Conservation (phyloP, 169 alveolate genomes). For the Hepatocystis sp. region DNA sequence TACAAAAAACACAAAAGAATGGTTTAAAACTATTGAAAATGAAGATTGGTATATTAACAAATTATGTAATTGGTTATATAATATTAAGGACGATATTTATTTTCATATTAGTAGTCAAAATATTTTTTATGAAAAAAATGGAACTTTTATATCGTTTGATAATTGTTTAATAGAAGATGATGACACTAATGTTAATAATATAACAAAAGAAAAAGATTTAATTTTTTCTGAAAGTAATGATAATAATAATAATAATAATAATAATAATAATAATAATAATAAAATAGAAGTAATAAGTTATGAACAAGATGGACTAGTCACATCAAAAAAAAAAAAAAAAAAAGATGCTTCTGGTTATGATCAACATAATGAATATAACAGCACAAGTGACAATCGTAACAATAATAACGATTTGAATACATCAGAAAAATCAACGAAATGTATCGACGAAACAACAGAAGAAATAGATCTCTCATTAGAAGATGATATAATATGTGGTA, state of each 20-base stretch:
- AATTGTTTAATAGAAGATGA: conserved; percentile 12
- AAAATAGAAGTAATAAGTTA: too few species aligned
- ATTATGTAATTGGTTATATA: conserved; percentile 82
- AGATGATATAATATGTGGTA: conserved; percentile 82
- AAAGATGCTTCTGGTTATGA: too few species aligned
- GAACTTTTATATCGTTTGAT: conserved; percentile 13
- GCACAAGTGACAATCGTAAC: neutral
- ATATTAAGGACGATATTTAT: conserved; percentile 78
- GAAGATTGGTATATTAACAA: conserved; percentile 82
- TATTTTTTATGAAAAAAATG: conserved; percentile 26
- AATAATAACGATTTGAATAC: neutral
- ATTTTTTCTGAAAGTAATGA: neutral
- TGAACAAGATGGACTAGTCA: too few species aligned
- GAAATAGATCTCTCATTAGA: conserved; percentile 81
- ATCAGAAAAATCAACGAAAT: neutral
- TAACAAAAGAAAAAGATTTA: neutral
- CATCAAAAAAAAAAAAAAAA: too few species aligned
- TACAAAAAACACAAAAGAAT: conserved; percentile 23
- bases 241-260: neutral
- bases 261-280: neutral
- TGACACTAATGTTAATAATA: neutral
- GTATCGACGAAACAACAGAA: conserved; percentile 57
- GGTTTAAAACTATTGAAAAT: conserved; percentile 59
- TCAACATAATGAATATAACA: neutral
- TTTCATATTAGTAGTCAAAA: conserved; percentile 77